Percentiles rank a stretch among this genome's conserved stretches.
Conservation (phyloP, 2,329 filamentous ascomycete genomes). For the Exophiala mesophila region DNA sequence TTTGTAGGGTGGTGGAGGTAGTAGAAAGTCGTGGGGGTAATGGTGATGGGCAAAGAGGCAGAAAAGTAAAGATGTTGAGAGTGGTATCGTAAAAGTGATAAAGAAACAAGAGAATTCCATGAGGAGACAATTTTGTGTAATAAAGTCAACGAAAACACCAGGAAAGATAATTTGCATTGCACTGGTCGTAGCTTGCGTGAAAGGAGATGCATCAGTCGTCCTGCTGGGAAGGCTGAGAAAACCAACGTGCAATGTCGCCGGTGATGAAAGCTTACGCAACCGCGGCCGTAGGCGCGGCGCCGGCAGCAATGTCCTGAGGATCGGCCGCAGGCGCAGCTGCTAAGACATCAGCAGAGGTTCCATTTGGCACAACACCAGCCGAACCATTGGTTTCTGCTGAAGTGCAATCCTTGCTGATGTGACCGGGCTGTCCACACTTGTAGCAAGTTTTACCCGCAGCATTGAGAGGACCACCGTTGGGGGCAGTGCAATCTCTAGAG, state of each 20-base stretch:
- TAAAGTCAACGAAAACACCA: neutral
- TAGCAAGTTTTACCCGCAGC: slow-evolving; percentile 98
- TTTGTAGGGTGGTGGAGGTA: too few species aligned
- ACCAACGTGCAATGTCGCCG: neutral
- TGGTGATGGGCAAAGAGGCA: too few species aligned
- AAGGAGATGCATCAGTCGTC: neutral
- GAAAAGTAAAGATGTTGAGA: neutral
- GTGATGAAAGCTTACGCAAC: slow-evolving; percentile 15
- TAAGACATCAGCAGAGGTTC: slow-evolving; percentile 19
- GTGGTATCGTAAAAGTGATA: neutral
- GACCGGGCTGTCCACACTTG: slow-evolving; percentile 89
- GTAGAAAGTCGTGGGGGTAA: too few species aligned
- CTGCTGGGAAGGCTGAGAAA: neutral
- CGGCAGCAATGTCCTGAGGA: slow-evolving; percentile 15
- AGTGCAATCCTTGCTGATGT: slow-evolving; percentile 94
- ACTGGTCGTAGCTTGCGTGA: neutral
- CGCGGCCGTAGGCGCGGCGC: slow-evolving; percentile 18
- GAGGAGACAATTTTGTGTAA: neutral
- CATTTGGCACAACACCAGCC: slow-evolving; percentile 15
- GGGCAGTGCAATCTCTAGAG: slow-evolving; percentile 89
- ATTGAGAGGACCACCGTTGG: slow-evolving; percentile 92
- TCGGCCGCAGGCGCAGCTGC: slow-evolving; percentile 20
- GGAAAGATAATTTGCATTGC: neutral
- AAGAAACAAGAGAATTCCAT: neutral
- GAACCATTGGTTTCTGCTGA: slow-evolving; percentile 57